phyloP scores from a whole-genome alignment of 805 yeast genomes.

The Priceomyces carsonii region DNA sequence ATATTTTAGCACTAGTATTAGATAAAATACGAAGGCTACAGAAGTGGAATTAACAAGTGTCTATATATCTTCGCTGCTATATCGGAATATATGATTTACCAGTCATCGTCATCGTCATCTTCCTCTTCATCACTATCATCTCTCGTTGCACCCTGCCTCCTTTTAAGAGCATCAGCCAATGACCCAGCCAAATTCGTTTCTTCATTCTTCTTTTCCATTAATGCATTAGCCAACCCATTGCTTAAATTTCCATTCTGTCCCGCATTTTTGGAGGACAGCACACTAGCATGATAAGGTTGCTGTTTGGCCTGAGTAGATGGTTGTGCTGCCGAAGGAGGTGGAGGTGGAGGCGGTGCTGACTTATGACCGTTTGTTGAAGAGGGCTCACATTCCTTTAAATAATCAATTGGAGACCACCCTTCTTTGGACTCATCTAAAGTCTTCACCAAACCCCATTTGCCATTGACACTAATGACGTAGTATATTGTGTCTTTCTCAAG shows the following conservation, averaged over 20 bases:
- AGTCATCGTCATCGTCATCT: slow-evolving; percentile 66
- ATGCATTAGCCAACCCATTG: slow-evolving; percentile 68
- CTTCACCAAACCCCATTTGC: slow-evolving; percentile 95
- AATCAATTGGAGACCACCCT: slow-evolving; percentile 99
- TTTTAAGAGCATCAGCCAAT: slow-evolving; percentile 82
- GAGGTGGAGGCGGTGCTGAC: slow-evolving; percentile 38
- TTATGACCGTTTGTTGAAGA: slow-evolving; percentile 34
- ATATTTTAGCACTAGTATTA: neutral
- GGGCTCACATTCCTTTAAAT: slow-evolving; percentile 61
- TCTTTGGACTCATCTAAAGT: slow-evolving; percentile 70
- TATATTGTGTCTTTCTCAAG: slow-evolving; percentile 75
- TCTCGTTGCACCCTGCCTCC: slow-evolving; percentile 63
- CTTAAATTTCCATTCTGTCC: slow-evolving; percentile 34
- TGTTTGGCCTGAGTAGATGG: slow-evolving; percentile 17
- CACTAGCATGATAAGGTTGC: slow-evolving; percentile 10
- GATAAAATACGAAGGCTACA: slow-evolving; percentile 1
- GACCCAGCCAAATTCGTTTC: slow-evolving; percentile 75
- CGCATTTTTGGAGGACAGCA: slow-evolving; percentile 12
- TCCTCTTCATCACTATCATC: slow-evolving; percentile 73
- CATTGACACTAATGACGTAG: slow-evolving; percentile 69
- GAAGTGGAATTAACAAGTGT: neutral
- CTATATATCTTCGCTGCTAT: neutral
- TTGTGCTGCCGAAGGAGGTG: slow-evolving; percentile 24
- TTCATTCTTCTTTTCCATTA: slow-evolving; percentile 61
- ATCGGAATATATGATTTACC: slow-evolving; percentile 8